Evolutionary conservation across 169 alveolate species (phyloP), one percentile per base, ranked within the genome.

Genomic region (Plasmodium falciparum): DNA sequence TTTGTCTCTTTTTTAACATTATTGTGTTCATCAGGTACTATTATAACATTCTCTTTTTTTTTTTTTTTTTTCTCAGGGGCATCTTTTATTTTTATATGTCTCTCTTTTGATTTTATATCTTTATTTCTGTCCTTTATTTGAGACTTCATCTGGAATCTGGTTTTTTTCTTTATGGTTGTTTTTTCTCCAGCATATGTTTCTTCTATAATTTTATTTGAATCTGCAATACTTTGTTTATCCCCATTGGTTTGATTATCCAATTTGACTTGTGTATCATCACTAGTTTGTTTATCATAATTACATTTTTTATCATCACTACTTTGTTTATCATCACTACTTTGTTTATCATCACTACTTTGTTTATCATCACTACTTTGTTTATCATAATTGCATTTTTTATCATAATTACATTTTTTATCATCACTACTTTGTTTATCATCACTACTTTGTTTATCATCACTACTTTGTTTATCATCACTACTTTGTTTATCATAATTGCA

Each of bases 41-140:
- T 26, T 8, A 29, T 26, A 62, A 13, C 29, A 43, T 56, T 2
- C 47, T 47, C 72, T 7, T 63, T 47, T 12, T 29, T 26, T 26
- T 7, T 63, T 58, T 24, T 63, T 58, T 73, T 47, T 47, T 58
- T n/a, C 39, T 73, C 72, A 33, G 13, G 22, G 5, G 1, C 45
- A 2, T 56, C 15, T 17, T 33, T 49, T 72, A 24, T 24, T 45
- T 45, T 45, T 22, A 17, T 45, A 20, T 63, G 0, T 11, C 45
- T 22, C 33, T 65, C 20, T 43, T 17, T 12, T 61, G 20, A 50
- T 65, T 58, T 54, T 15, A 74, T 15, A 15, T 13, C 26, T 7
- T 7, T 73, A n/a, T 26, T 24, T 43, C 17, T 73, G 39, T 24
- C 4, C 9, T 22, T 43, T 20, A 22, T 22, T 50, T 7, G 17